Evolutionary conservation across 2,329 filamentous ascomycete species (phyloP).

Genomic region (Westerdykella aurantiaca): DNA sequence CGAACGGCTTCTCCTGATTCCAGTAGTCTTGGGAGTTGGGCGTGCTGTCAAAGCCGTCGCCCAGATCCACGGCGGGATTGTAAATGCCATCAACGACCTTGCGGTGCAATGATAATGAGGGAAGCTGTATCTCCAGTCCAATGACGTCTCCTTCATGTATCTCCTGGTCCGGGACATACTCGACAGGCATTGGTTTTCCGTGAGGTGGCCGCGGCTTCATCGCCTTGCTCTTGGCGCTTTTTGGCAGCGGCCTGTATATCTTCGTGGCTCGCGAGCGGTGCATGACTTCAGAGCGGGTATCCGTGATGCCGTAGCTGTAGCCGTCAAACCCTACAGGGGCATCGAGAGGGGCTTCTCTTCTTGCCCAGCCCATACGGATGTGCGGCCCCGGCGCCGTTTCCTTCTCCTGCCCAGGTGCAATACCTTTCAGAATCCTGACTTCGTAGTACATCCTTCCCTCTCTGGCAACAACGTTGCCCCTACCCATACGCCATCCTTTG

Average conservation of each 20-base stretch:
- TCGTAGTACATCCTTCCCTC: slow-evolving; percentile 94
- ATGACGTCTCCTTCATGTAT: slow-evolving; percentile 89
- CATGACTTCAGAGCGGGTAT: slow-evolving; percentile 84
- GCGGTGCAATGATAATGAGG: slow-evolving; percentile 75
- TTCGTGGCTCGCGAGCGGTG: slow-evolving; percentile 91
- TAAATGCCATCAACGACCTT: slow-evolving; percentile 84
- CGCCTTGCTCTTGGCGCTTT: slow-evolving; percentile 35
- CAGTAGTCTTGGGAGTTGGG: slow-evolving; percentile 24
- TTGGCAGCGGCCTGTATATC: slow-evolving; percentile 53
- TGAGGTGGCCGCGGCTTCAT: slow-evolving; percentile 36
- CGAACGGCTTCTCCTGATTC: slow-evolving; percentile 51
- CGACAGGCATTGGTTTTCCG: slow-evolving; percentile 31
- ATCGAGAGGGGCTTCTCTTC: slow-evolving; percentile 74
- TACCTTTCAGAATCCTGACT: slow-evolving; percentile 78
- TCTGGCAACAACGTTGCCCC: slow-evolving; percentile 83
- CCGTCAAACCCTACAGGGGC: slow-evolving; percentile 81
- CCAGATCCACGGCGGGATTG: slow-evolving; percentile 73
- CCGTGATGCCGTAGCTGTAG: slow-evolving; percentile 90
- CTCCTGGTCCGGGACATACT: slow-evolving; percentile 60
- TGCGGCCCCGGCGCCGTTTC: slow-evolving; percentile 46
- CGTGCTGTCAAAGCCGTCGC: slow-evolving; percentile 51
- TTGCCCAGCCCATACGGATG: slow-evolving; percentile 80
- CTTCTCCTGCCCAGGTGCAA: slow-evolving; percentile 46
- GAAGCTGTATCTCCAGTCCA: slow-evolving; percentile 85
- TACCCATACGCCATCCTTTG: slow-evolving; percentile 86